Evolutionary conservation across 495 filamentous ascomycete genomes (phyloP).

Genomic region (Bombardia bombarda): DNA sequence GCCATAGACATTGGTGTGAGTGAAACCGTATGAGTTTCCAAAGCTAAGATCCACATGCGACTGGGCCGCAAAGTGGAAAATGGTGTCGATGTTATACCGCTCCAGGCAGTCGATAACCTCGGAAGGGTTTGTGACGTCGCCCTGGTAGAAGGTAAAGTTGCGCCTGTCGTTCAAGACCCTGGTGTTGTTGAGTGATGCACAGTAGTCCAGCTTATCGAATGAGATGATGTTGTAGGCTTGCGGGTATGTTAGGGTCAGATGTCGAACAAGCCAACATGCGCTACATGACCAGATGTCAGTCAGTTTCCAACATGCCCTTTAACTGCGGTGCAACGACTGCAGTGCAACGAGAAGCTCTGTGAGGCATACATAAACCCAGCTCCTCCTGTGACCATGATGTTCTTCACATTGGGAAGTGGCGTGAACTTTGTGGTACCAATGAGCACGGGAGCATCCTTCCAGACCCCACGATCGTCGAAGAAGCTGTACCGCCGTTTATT

Average conservation of each 20-base stretch:
- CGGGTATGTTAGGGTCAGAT: slow-evolving; percentile 58
- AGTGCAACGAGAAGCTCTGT: too few species aligned
- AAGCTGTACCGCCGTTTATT: slow-evolving; percentile 23
- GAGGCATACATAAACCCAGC: slow-evolving; percentile 61
- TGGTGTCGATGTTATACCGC: slow-evolving; percentile 58
- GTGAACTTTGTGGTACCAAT: slow-evolving; percentile 57
- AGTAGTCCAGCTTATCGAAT: slow-evolving; percentile 72
- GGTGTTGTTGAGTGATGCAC: slow-evolving; percentile 64
- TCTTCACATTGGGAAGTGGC: slow-evolving; percentile 53
- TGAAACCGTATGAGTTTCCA: slow-evolving; percentile 63
- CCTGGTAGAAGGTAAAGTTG: slow-evolving; percentile 70
- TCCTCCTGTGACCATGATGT: slow-evolving; percentile 66
- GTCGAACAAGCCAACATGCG: slow-evolving; percentile 66
- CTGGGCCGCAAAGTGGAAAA: slow-evolving; percentile 71
- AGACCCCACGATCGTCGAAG: slow-evolving; percentile 46
- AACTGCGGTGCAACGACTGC: too few species aligned
- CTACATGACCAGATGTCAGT: slow-evolving; percentile 13
- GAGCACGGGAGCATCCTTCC: slow-evolving; percentile 59
- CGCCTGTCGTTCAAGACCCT: slow-evolving; percentile 46
- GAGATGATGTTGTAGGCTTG: slow-evolving; percentile 64
- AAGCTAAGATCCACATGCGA: slow-evolving; percentile 69
- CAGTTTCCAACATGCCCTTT: too few species aligned
- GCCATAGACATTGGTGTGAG: slow-evolving; percentile 62
- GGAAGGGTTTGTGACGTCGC: slow-evolving; percentile 55
- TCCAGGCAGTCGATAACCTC: slow-evolving; percentile 53